Percentiles rank a stretch among this genome's conserved stretches.
These are phyloP conservation scores for Gonapodya sp. DNA, from an alignment of 192 early-diverging fungal species.

Conservation along the genomic window DNA sequence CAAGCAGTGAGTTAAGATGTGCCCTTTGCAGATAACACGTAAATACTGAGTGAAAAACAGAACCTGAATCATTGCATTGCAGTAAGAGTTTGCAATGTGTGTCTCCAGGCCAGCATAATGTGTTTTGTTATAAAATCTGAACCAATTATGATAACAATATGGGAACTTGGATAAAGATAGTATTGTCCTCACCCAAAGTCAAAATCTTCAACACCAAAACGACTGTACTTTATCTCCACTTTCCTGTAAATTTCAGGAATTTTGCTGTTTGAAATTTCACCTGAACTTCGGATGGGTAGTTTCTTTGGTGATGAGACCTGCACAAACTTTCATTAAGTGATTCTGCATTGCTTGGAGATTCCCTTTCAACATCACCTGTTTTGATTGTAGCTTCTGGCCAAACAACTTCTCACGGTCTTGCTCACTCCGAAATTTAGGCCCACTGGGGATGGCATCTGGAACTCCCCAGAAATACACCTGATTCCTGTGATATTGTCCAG, in stretches of 20 bases:
- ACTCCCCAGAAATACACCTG: conserved; percentile 42
- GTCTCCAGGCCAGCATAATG: conserved; percentile 83
- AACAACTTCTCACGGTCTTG: conserved; percentile 61
- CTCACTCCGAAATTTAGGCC: conserved; percentile 71
- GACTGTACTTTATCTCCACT: conserved; percentile 81
- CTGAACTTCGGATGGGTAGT: too few species aligned
- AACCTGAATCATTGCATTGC: conserved; percentile 81
- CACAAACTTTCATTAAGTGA: too few species aligned
- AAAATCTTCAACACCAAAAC: conserved; percentile 97
- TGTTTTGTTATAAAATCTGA: conserved; percentile 80
- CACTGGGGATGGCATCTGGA: conserved; percentile 29
- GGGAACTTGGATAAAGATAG: not conserved
- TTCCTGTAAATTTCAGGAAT: conserved; percentile 36
- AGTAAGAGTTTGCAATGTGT: conserved; percentile 79
- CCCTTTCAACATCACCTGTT: conserved; percentile 3
- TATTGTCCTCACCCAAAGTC: conserved; percentile 65
- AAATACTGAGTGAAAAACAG: conserved; percentile 63
- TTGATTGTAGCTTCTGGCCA: conserved; percentile 17
- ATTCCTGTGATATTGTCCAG: conserved; percentile 65
- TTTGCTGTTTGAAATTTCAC: too few species aligned
- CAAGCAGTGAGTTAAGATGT: conserved; percentile 53
- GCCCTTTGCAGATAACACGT: conserved; percentile 58
- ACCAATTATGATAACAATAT: not conserved
- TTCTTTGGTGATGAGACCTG: too few species aligned
- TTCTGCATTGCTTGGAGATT: too few species aligned